Evolutionary conservation across 1,139 yeast genomes (phyloP), one percentile per base, ranked within the genome.

Genomic region (Groenewaldozyma sp.): DNA sequence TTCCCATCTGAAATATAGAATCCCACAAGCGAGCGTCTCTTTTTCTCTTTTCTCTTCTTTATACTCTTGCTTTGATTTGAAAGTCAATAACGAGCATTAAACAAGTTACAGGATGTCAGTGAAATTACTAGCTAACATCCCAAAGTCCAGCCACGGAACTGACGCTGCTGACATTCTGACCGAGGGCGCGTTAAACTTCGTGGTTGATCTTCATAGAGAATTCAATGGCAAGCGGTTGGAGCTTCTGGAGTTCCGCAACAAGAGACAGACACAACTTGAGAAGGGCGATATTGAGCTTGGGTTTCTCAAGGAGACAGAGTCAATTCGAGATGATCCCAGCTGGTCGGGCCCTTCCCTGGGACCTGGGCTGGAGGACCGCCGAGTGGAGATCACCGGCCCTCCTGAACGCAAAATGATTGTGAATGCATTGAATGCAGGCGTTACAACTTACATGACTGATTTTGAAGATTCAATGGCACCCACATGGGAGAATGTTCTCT

Each of bases 351-450:
- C 88, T 35, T 67, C 78, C 32, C 72, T 79, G 45, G 86, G 81
- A 27, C 80, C 76, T 31, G 87, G 87, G 26, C 70, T 81, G 48
- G 74, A 71, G 50, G 88, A 80, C 66, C 73, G 88, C 48, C 73
- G 87, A 56, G 81, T 79, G 24, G 95, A 86, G 64, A 83, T 86
- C 61, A 86, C 95, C 24, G 95, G 95, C 35, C 95, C 95, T 24
- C 76, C 82, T 31, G 83, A 78, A 55, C 67, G 84, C 53, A 76
- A 78, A 55, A 78, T 78, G 86, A 78, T 78, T 45, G 74, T 78
- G 62, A 78, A 78, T 53, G 86, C 84, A 6, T 68, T 78, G 58
- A 78, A 78, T 62, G 73, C 83, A 7, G 68, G 68, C 40, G 83
- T 77, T 37, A 79, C 81, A 43, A 76, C 83, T 31, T 78, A 78